Evolutionary conservation across 2,329 filamentous ascomycete species (phyloP), one percentile per base, ranked within the genome.

Genomic region (Microsporum audouinii): DNA sequence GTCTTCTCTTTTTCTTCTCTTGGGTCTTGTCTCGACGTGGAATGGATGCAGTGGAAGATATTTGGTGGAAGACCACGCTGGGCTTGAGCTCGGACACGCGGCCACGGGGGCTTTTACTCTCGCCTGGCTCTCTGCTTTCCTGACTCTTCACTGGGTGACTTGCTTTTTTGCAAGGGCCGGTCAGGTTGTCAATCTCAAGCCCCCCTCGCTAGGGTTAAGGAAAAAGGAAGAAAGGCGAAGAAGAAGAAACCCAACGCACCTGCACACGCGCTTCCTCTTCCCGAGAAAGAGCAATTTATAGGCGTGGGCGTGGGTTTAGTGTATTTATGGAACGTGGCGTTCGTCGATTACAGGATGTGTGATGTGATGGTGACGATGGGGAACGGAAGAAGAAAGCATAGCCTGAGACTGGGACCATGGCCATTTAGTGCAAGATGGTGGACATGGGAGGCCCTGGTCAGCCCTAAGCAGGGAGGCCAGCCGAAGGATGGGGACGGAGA

Each of bases 391-490:
- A 55, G 31, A 6, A 55, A 36, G 49, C 49, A 55, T 33, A 55
- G 31, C 31, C 31, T 33, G 49, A 31, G 49, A 55, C 49, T 36
- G 49, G 49, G 49, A 55, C 49, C 49, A 55, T 55, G 49, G 29
- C 31, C 49, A n/a, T 14, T 43, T 34, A 34, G 27, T 36, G 5
- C 31, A 23, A 23, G 43, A 47, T 27, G 17, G 43, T 17, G 33
- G 49, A 17, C 49, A 55, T 55, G 49, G 49, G 49, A 55, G 8
- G 57, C 57, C 57, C 57, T 27, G 57, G 56, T 41, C 36, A 58
- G 56, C 36, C 39, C 36, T 45, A 58, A 58, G 33, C n/a, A 38
- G 12, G 14, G 31, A 43, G 36, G 27, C 31, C n/a, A 33, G 29
- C 23, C 51, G 29, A 17, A 14, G 6, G 8, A 56, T 36, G 36